Percentiles rank a stretch among this genome's conserved stretches.
Evolutionary conservation across 768 basidiomycete genomes (phyloP).

Genomic region (Pseudohyphozyma bogoriensis): DNA sequence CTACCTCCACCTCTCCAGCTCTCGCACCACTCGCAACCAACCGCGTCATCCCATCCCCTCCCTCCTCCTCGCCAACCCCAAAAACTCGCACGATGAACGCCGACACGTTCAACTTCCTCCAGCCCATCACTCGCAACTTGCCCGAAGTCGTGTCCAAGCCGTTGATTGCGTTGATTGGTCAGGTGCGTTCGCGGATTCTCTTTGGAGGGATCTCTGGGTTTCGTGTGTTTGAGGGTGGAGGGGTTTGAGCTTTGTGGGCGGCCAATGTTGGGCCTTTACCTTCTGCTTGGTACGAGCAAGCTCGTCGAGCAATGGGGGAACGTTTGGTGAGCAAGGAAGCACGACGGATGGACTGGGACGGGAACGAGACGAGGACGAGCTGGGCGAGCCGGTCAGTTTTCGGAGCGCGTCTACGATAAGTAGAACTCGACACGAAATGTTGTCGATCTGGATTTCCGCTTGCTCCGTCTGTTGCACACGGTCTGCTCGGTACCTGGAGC

Average conservation of each 20-base stretch:
- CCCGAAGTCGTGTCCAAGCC: slow-evolving; percentile 76
- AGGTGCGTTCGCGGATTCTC: slow-evolving; percentile 42
- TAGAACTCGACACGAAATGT: too few species aligned
- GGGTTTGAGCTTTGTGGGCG: not conserved
- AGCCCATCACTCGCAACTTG: slow-evolving; percentile 65
- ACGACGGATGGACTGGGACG: slow-evolving; percentile 15
- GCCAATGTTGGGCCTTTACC: not conserved
- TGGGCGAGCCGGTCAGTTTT: too few species aligned
- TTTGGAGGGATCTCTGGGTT: not conserved
- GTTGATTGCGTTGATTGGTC: slow-evolving; percentile 67
- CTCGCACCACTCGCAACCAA: too few species aligned
- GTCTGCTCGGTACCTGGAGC: too few species aligned
- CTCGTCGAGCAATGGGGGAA: not conserved
- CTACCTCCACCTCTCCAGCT: too few species aligned
- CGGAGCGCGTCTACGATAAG: too few species aligned
- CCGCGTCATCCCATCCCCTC: too few species aligned
- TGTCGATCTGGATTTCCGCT: too few species aligned
- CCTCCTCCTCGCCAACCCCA: too few species aligned
- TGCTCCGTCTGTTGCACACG: too few species aligned
- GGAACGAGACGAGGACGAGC: not conserved
- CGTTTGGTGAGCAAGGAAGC: not conserved
- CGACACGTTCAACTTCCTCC: slow-evolving; percentile 19
- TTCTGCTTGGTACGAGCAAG: not conserved
- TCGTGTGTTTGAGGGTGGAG: not conserved
- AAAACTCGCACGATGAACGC: too few species aligned